phyloP scores from a whole-genome alignment of 2,329 filamentous ascomycete genomes.

The Aspergillus awamori region DNA sequence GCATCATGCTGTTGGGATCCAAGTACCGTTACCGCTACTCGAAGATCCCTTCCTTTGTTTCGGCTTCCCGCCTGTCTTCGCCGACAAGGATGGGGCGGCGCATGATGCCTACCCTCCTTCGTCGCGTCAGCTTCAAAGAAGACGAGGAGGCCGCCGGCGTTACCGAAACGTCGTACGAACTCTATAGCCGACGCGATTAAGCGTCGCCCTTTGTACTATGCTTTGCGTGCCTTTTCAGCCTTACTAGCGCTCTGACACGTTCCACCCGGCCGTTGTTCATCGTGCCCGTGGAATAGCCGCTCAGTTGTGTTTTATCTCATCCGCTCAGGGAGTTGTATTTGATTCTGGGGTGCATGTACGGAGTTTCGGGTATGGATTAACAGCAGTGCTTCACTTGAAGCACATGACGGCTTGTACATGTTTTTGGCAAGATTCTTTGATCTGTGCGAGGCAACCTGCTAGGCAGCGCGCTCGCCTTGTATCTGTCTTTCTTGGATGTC shows the following conservation, averaged over 20 bases:
- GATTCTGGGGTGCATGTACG: constrained; percentile 27
- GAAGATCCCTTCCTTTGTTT: constrained; percentile 33
- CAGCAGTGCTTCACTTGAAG: constrained; percentile 23
- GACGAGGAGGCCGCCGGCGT: constrained; percentile 41
- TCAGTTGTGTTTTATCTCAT: constrained; percentile 22
- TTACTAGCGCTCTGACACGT: constrained; percentile 28
- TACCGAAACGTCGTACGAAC: constrained; percentile 44
- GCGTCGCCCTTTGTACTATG: constrained; percentile 9
- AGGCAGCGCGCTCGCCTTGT: constrained; percentile 18
- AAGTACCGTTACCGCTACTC: constrained; percentile 46
- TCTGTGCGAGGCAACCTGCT: constrained; percentile 24
- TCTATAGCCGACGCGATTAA: constrained; percentile 38
- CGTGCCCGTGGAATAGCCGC: constrained; percentile 21
- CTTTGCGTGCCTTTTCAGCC: constrained; percentile 14
- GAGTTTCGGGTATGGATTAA: constrained; percentile 30
- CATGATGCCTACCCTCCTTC: constrained; percentile 40
- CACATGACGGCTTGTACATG: constrained; percentile 28
- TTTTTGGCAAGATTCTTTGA: constrained; percentile 27
- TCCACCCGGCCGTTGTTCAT: constrained; percentile 28
- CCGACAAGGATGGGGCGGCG: constrained; percentile 39
- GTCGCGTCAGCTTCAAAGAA: constrained; percentile 44
- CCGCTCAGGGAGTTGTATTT: constrained; percentile 3
- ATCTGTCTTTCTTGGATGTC: constrained; percentile 23
- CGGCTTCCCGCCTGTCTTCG: constrained; percentile 33
- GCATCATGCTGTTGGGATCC: constrained; percentile 45